Base-by-base conservation (phyloP, 2,329 filamentous ascomycete genomes). In the Cladosporium colombiae region DNA sequence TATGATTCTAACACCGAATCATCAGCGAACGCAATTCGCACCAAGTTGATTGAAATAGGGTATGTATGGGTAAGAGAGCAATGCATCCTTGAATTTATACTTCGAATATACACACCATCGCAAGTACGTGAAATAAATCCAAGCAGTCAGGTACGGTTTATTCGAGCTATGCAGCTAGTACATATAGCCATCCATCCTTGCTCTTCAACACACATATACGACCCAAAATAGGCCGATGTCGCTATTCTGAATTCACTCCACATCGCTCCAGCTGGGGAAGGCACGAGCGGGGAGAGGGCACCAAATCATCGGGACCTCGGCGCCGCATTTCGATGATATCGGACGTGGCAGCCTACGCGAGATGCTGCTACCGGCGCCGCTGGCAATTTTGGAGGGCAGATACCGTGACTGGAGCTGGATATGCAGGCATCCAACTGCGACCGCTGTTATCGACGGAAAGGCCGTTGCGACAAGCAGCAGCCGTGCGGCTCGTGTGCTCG, bases 371-470 rank as follows among this genome's bases (percentile, higher is more conserved):
- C 21, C 31, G 53, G 53, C 31, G 31, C n/a, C 55, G 33, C 21
- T 21, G 52, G 52, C 31, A 23, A 2, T 27, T 5, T 25, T 25
- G n/a, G 2, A 16, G 29, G 18, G 11, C 29, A 13, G 31, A 11
- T 13, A 6, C 10, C 5, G 5, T 31, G 14, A 31, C 13, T 11
- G 16, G 4, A 56, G n/a, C 7, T 37, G 11, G 60, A 23, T 4
- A 68, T 66, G 66, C 64, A 68, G 33, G 52, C 66, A 1, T 60
- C 64, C 10, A 68, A 68, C 14, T 80, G 78, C 70, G 78, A 80
- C 50, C 74, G 77, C 60, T 81, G 80, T 67, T 79, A 81, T 68
- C 74, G 75, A 40, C 70, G 79, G 52, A 81, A 81, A 67, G 78
- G 77, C 35, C 74, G 75, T 46, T 81, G 80, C 67, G 78, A 81